Percentiles rank a stretch among this genome's conserved stretches.
phyloP scores from a whole-genome alignment of 805 yeast species.

The Spathaspora girioi region DNA sequence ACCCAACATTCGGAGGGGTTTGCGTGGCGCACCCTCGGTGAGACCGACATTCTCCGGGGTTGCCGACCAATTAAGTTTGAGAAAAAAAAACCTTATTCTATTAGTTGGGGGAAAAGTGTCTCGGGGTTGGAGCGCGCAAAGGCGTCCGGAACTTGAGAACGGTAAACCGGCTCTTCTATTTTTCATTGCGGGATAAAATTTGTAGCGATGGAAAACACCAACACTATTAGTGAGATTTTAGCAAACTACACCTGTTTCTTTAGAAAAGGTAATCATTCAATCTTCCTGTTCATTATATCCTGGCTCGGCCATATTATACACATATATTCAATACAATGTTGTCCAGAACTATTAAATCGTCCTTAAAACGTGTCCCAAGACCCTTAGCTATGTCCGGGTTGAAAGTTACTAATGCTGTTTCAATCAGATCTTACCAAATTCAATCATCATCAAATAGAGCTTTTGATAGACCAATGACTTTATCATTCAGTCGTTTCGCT shows the following conservation, averaged over 20 bases:
- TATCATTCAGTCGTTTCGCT: constrained; percentile 34
- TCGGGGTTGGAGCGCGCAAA: background rate
- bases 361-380: constrained; percentile 19
- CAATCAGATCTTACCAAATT: constrained; percentile 17
- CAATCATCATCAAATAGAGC: constrained; percentile 3
- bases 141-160: background rate
- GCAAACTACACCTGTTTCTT: background rate
- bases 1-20: background rate
- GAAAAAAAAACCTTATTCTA: background rate
- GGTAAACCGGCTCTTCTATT: background rate
- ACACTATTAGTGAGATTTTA: background rate
- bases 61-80: constrained; percentile 1
- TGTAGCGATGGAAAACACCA: background rate
- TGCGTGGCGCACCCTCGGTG: background rate
- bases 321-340: constrained; percentile 19
- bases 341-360: constrained; percentile 29
- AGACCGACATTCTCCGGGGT: constrained; percentile 3
- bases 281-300: background rate
- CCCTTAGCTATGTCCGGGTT: constrained; percentile 9
- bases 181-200: background rate
- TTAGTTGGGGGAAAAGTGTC: background rate
- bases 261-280: background rate
- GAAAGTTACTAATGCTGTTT: constrained; percentile 11
- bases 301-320: background rate
- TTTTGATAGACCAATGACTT: constrained; percentile 4